Evolutionary conservation across 2,329 filamentous ascomycete species (phyloP).

Genomic region (Colletotrichum lentis): DNA sequence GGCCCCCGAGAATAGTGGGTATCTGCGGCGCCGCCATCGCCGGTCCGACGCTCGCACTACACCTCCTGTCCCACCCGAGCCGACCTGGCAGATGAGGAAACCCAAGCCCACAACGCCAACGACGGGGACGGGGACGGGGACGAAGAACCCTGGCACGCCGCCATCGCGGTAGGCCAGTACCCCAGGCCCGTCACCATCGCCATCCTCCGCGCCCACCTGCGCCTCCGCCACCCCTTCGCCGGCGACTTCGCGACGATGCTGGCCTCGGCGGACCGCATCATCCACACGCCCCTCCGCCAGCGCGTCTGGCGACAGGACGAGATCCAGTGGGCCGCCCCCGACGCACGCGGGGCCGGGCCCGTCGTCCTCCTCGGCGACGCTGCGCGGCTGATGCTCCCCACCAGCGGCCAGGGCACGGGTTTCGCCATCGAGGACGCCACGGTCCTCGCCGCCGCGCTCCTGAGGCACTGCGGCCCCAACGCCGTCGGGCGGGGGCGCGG

Average conservation of each 20-base stretch:
- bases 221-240: slow-evolving; percentile 39
- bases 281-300: slow-evolving; percentile 41
- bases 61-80: slow-evolving; percentile 35
- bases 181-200: slow-evolving; percentile 9
- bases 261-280: slow-evolving; percentile 40
- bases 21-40: slow-evolving; percentile 37
- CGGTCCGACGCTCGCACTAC: slow-evolving; percentile 38
- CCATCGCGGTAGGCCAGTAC: slow-evolving; percentile 26
- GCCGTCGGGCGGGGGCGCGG: too few species aligned
- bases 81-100: not conserved
- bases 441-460: slow-evolving; percentile 39
- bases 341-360: slow-evolving; percentile 17
- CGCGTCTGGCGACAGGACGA: slow-evolving; percentile 42
- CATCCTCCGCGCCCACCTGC: slow-evolving; percentile 19
- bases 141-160: slow-evolving; percentile 10
- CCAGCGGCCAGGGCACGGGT: slow-evolving; percentile 42
- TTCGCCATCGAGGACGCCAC: slow-evolving; percentile 43
- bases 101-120: not conserved
- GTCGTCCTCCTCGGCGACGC: slow-evolving; percentile 41
- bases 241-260: slow-evolving; percentile 40
- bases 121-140: not conserved
- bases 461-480: slow-evolving; percentile 13
- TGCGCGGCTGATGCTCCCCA: slow-evolving; percentile 41
- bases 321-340: slow-evolving; percentile 36
- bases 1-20: slow-evolving; percentile 24